These are phyloP conservation scores for Maudiozyma saulgeensis DNA, from an alignment of 805 yeast genomes.

Conservation along the genomic window DNA sequence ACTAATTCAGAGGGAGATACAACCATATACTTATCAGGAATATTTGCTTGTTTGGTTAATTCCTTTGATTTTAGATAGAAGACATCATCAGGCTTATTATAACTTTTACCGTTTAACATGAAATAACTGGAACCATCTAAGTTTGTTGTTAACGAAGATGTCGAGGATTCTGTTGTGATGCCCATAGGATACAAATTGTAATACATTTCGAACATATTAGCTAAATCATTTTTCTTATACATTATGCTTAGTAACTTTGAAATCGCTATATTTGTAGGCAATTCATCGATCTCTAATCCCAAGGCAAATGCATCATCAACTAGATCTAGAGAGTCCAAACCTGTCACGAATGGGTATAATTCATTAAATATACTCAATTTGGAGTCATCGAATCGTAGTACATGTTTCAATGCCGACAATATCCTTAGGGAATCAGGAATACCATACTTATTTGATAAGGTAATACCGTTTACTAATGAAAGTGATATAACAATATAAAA, in stretches of 20 bases:
- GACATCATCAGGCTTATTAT: conserved; percentile 62
- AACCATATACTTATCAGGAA: conserved; percentile 14
- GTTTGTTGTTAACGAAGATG: neutral
- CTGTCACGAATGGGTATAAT: conserved; percentile 10
- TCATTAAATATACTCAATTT: conserved; percentile 1
- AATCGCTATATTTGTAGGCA: conserved; percentile 1
- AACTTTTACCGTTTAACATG: conserved; percentile 24
- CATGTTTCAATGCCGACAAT: conserved; percentile 9
- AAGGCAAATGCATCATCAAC: neutral
- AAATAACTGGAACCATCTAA: conserved; percentile 12
- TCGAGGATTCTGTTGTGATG: neutral
- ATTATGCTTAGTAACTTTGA: conserved; percentile 2
- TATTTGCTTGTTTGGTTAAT: conserved; percentile 14
- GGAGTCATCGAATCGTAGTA: conserved; percentile 2
- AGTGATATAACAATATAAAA: neutral
- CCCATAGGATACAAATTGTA: conserved; percentile 16
- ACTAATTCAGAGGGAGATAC: conserved; percentile 49
- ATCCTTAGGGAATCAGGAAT: conserved; percentile 7
- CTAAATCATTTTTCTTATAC: conserved; percentile 6
- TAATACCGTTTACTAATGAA: neutral
- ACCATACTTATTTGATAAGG: neutral
- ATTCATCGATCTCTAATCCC: conserved; percentile 2
- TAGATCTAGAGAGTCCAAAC: neutral
- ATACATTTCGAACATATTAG: conserved; percentile 11
- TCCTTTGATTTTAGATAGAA: conserved; percentile 63